Conservation (phyloP, 83 land plant species). For the Isoetes engelmannii region DNA sequence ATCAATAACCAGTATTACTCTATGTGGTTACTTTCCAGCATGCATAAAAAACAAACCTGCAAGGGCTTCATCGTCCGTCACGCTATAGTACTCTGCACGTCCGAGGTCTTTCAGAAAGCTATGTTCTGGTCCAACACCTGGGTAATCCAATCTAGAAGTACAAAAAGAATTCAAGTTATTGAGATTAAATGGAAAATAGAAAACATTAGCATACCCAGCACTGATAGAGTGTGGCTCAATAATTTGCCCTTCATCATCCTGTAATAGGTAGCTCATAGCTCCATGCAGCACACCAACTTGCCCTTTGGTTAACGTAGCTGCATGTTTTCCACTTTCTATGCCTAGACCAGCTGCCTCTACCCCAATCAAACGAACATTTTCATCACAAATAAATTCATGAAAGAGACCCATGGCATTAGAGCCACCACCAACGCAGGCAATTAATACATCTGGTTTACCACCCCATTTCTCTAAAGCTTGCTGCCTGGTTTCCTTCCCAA, state of each 20-base stretch:
- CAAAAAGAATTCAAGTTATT: background rate
- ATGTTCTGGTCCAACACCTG: slow-evolving; percentile 90
- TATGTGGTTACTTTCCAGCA: background rate
- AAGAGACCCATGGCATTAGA: slow-evolving; percentile 91
- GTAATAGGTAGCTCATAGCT: slow-evolving; percentile 88
- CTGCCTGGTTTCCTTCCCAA: slow-evolving; percentile 78
- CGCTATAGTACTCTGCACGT: slow-evolving; percentile 69
- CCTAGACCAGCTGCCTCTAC: slow-evolving; percentile 92
- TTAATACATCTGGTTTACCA: slow-evolving; percentile 78
- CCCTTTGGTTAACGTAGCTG: slow-evolving; percentile 80
- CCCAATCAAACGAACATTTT: slow-evolving; percentile 72
- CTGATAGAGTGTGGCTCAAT: slow-evolving; percentile 77
- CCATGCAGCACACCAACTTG: slow-evolving; percentile 85
- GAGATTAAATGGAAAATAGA: background rate
- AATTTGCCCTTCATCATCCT: slow-evolving; percentile 86
- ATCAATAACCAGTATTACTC: slow-evolving; percentile 6
- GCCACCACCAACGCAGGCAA: slow-evolving; percentile 95
- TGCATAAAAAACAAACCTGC: slow-evolving; percentile 18
- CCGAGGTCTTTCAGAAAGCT: slow-evolving; percentile 84
- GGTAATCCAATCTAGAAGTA: slow-evolving; percentile 64
- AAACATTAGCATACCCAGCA: slow-evolving; percentile 56
- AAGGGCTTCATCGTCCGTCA: slow-evolving; percentile 72
- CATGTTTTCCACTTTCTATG: slow-evolving; percentile 70
- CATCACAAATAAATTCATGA: slow-evolving; percentile 66
- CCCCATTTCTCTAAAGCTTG: slow-evolving; percentile 96